Base-by-base conservation (phyloP, 108 stramenopile species). In the Cyclotella kingstonii region DNA sequence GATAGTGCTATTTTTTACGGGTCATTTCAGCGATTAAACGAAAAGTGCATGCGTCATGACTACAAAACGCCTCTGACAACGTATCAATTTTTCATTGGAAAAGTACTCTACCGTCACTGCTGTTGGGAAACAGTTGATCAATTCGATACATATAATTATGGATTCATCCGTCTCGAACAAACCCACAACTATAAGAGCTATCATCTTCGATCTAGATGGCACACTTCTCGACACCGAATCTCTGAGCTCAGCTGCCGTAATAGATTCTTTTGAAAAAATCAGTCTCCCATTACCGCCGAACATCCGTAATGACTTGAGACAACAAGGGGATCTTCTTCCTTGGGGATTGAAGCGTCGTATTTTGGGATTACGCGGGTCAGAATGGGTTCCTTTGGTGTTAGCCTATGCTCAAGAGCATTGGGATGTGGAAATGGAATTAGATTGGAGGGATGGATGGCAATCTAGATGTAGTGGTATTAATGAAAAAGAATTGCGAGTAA, bases 171-270 rank as follows among this genome's bases (percentile, higher is more conserved):
- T n/a, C n/a, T n/a, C n/a, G n/a, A n/a, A n/a, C 52, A 29, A 45
- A 34, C n/a, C 17, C 14, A 60, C 21, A 7, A 15, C 25, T 8
- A 84, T 90, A 67, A 81, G 81, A 56, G 85, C 84, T 0, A 70
- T 84, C n/a, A 56, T 90, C 0, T 91, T 91, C 52, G 90, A 91
- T 46, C 51, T 91, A 21, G 90, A 91, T 40, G 90, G 90, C 10
- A 91, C 90, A 2, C 63, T 91, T 30, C 70, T 91, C 46, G 90
- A 91, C 60, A 91, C 90, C 14, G 90, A 88, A 70, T 40, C 72
- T 6, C 51, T 80, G 9, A 78, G 78, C 62, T 82, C 83, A 69
- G 78, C 68, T 38, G 87, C 87, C 0, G 64, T 91, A 0, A 59
- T 88, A 14, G 42, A 76, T 28, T 82, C 84, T 7, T 84, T 86